Conservation (phyloP, 2,329 filamentous ascomycete genomes). For the Byssochlamys sp. region DNA sequence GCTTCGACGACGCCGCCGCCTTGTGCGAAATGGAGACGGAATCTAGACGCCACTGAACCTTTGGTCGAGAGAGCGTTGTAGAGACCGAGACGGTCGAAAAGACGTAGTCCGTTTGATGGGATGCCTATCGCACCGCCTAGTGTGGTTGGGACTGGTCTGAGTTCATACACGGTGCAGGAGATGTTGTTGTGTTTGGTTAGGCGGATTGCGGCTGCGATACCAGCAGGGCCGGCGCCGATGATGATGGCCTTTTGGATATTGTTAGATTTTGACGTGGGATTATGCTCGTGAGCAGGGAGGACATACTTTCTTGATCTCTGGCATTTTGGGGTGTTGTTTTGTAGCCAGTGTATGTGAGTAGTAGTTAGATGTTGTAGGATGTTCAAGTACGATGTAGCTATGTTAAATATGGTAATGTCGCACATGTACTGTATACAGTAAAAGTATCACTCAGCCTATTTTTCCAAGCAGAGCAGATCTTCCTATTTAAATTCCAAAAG, state of each 20-base stretch:
- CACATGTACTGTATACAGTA: neutral
- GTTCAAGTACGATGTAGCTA: neutral
- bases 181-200: slow-evolving; percentile 4
- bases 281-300: neutral
- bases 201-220: neutral
- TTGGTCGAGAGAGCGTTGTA: slow-evolving; percentile 12
- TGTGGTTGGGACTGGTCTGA: slow-evolving; percentile 18
- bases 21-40: slow-evolving; percentile 16
- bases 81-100: slow-evolving; percentile 17
- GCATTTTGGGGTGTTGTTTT: neutral
- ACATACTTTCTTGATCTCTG: neutral
- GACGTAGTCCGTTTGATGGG: slow-evolving; percentile 20
- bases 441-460: neutral
- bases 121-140: slow-evolving; percentile 24
- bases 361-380: neutral
- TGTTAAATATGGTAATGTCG: neutral
- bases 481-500: neutral
- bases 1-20: slow-evolving; percentile 3
- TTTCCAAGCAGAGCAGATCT: neutral
- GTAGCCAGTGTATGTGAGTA: neutral
- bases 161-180: slow-evolving; percentile 18
- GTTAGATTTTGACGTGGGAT: neutral
- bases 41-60: slow-evolving; percentile 9
- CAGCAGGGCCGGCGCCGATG: neutral
- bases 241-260: neutral